These are phyloP conservation scores for Aureobasidium sp. DNA, from an alignment of 2,329 filamentous ascomycete species.

Conservation along the genomic window DNA sequence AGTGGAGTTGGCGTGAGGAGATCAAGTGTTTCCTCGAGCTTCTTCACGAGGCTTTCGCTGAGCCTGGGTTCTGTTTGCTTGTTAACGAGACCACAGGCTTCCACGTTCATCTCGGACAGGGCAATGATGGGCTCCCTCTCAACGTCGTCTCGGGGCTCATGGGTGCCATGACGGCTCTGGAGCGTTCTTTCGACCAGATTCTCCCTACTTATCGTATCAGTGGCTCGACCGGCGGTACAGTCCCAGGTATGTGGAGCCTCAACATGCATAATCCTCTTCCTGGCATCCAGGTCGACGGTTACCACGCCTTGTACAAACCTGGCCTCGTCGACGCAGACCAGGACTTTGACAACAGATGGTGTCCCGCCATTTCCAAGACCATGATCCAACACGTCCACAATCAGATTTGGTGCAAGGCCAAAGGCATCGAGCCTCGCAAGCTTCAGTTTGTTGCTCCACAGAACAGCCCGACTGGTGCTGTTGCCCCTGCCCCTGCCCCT, in stretches of 20 bases:
- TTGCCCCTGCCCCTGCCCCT: not conserved
- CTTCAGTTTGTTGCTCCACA: not conserved
- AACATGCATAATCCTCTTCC: not conserved
- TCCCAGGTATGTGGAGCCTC: not conserved
- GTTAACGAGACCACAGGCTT: not conserved
- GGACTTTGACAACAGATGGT: not conserved
- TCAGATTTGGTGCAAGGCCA: not conserved
- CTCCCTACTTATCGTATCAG: not conserved
- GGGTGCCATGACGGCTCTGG: constrained; percentile 2
- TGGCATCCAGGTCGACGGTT: not conserved
- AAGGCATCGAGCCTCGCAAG: not conserved
- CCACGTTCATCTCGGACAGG: not conserved
- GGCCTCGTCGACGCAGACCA: not conserved
- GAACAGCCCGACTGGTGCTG: not conserved
- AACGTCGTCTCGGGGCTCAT: not conserved
- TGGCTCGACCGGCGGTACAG: not conserved
- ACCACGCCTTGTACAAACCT: constrained; percentile 1
- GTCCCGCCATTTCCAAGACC: not conserved
- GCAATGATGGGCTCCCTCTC: not conserved
- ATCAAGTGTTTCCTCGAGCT: not conserved
- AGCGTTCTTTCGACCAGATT: not conserved
- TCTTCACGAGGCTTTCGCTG: not conserved
- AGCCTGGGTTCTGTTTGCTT: not conserved
- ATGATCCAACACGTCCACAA: not conserved
- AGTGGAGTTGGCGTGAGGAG: not conserved